Percentiles rank a stretch among this genome's conserved stretches.
phyloP scores from a whole-genome alignment of 2,329 filamentous ascomycete species.

The Colletotrichum viniferum region DNA sequence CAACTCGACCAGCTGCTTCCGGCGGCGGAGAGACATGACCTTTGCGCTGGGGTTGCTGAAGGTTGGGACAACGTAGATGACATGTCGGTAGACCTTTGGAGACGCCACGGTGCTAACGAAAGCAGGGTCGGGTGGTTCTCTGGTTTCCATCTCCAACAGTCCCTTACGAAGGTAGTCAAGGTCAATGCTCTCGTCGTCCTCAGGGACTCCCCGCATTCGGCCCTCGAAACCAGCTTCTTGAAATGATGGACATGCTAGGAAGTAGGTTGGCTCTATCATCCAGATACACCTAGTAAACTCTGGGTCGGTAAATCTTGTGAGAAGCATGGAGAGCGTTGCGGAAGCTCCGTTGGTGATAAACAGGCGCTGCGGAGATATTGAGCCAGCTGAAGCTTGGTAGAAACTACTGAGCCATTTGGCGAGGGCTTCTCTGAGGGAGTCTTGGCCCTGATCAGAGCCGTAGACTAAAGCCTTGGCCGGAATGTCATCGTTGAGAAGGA shows the following conservation, averaged over 20 bases:
- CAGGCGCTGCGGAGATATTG: neutral
- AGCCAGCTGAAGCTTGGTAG: neutral
- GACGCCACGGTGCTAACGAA: neutral
- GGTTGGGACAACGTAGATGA: slow-evolving; percentile 88
- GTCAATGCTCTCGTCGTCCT: neutral
- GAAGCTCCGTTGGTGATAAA: neutral
- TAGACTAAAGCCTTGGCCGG: neutral
- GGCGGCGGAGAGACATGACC: slow-evolving; percentile 74
- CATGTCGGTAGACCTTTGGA: slow-evolving; percentile 78
- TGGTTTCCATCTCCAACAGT: neutral
- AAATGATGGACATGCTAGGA: neutral
- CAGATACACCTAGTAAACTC: neutral
- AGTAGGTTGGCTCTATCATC: neutral
- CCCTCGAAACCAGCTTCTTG: neutral
- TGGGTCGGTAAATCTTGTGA: neutral
- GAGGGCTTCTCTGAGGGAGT: neutral
- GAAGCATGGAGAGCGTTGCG: neutral
- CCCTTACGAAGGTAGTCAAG: neutral
- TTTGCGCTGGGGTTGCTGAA: slow-evolving; percentile 87
- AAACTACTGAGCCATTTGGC: neutral
- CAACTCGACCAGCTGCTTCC: slow-evolving; percentile 71
- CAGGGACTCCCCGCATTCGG: neutral
- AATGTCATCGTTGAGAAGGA: neutral
- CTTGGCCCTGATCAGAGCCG: neutral
- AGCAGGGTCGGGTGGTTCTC: neutral